Conservation (phyloP, 1,284 basidiomycete species). For the Trametes versicolor region DNA sequence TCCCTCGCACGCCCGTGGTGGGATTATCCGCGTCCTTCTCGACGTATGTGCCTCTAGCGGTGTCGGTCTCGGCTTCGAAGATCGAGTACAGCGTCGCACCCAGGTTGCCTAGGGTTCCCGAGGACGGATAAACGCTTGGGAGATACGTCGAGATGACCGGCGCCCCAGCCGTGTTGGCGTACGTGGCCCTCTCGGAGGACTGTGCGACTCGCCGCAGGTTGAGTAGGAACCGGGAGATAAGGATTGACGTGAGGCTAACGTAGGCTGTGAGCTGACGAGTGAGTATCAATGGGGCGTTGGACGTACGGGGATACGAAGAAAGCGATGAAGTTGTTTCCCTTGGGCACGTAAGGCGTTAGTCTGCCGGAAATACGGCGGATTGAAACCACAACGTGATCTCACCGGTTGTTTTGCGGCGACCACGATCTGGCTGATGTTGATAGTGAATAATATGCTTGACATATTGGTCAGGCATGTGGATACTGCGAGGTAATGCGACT, state of each 20-base stretch:
- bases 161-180: not conserved
- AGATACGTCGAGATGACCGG: conserved; percentile 18
- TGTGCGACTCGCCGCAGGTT: conserved; percentile 26
- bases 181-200: not conserved
- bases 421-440: conserved; percentile 23
- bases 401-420: conserved; percentile 18
- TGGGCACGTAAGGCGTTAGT: not conserved
- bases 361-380: not conserved
- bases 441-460: conserved; percentile 21
- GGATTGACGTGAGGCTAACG: conserved; percentile 27
- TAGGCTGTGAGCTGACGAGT: not conserved
- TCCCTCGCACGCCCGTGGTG: not conserved
- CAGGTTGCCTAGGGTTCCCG: conserved; percentile 15
- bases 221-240: conserved; percentile 32
- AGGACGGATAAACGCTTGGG: conserved; percentile 9
- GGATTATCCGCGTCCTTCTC: conserved; percentile 7
- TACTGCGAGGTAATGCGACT: not conserved
- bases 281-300: not conserved
- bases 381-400: not conserved
- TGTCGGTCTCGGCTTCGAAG: conserved; percentile 14
- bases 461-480: not conserved
- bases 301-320: conserved; percentile 29
- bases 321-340: not conserved
- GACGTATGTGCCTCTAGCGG: conserved; percentile 5
- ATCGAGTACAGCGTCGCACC: conserved; percentile 19